These are phyloP conservation scores for Clarireedia homoeocarpa DNA, from an alignment of 2,329 filamentous ascomycete species.

Conservation along the genomic window DNA sequence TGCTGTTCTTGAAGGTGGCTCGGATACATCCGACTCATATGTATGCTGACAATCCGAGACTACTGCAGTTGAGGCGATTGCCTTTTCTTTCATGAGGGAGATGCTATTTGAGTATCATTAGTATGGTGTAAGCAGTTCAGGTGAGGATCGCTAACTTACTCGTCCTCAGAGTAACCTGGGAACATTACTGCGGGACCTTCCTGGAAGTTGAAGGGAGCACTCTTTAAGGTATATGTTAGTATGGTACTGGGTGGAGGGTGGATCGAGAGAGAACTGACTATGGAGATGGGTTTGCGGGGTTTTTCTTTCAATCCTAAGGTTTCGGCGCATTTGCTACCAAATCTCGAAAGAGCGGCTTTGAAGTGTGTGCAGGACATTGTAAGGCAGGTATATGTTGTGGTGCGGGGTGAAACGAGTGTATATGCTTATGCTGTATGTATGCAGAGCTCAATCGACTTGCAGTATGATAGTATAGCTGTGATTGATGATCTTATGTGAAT, in stretches of 20 bases:
- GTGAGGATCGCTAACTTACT: conserved; percentile 37
- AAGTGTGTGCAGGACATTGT: conserved; percentile 15
- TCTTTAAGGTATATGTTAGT: conserved; percentile 35
- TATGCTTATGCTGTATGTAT: conserved; percentile 1
- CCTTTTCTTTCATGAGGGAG: conserved; percentile 28
- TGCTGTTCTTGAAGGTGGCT: conserved; percentile 15
- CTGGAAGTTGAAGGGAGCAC: conserved; percentile 51
- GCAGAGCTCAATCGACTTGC: not conserved
- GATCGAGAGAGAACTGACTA: conserved; percentile 6
- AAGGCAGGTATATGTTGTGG: not conserved
- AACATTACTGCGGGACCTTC: conserved; percentile 42
- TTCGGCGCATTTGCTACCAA: conserved; percentile 16
- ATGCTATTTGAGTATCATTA: conserved; percentile 14
- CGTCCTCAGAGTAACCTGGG: conserved; percentile 49
- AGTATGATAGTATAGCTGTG: not conserved
- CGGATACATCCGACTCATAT: conserved; percentile 7
- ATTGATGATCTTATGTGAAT: not conserved
- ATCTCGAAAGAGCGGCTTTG: conserved; percentile 7
- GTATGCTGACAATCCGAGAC: conserved; percentile 16
- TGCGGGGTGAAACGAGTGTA: not conserved
- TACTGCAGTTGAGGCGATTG: conserved; percentile 26
- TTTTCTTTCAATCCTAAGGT: conserved; percentile 14
- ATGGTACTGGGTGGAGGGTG: not conserved
- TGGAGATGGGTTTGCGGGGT: conserved; percentile 12
- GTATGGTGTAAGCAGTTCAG: not conserved